Percentiles rank a stretch among this genome's conserved stretches.
phyloP scores from a whole-genome alignment of 108 stramenopile genomes.

The Fragilaria crotonensis region DNA sequence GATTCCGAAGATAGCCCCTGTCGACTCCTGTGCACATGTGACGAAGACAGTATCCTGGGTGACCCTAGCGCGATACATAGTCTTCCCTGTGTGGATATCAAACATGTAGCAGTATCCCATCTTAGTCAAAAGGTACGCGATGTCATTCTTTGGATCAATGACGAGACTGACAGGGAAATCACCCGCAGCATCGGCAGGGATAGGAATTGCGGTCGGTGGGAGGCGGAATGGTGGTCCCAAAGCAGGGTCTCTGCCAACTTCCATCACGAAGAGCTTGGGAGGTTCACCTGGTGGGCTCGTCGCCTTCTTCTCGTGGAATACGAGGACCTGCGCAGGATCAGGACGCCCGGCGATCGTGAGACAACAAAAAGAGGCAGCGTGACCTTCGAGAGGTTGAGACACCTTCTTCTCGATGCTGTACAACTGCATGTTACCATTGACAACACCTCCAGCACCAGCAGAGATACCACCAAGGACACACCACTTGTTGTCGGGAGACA shows the following conservation, averaged over 20 bases:
- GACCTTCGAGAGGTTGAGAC: slow-evolving; percentile 93
- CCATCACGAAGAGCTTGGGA: slow-evolving; percentile 92
- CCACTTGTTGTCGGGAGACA: slow-evolving; percentile 95
- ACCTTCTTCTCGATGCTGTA: slow-evolving; percentile 94
- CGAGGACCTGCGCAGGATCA: slow-evolving; percentile 87
- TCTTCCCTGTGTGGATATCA: slow-evolving; percentile 93
- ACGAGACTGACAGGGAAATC: slow-evolving; percentile 97
- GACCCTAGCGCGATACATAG: slow-evolving; percentile 93
- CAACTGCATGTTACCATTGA: slow-evolving; percentile 98
- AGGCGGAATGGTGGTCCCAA: slow-evolving; percentile 89
- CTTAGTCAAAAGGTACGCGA: slow-evolving; percentile 96
- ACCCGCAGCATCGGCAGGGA: slow-evolving; percentile 89
- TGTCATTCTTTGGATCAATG: slow-evolving; percentile 81
- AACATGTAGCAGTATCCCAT: slow-evolving; percentile 98
- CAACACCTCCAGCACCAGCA: slow-evolving; percentile 67
- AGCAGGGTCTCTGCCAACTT: slow-evolving; percentile 95
- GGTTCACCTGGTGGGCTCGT: slow-evolving; percentile 60
- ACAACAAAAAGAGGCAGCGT: slow-evolving; percentile 88
- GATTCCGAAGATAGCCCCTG: slow-evolving; percentile 89
- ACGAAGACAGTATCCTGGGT: slow-evolving; percentile 95
- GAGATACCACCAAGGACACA: slow-evolving; percentile 94
- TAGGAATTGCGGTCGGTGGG: slow-evolving; percentile 83
- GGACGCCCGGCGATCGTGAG: slow-evolving; percentile 85
- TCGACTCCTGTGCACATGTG: slow-evolving; percentile 74
- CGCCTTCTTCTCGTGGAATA: slow-evolving; percentile 96